Base-by-base conservation (phyloP, 345 rosid genomes). In the Sisymbrium irio region DNA sequence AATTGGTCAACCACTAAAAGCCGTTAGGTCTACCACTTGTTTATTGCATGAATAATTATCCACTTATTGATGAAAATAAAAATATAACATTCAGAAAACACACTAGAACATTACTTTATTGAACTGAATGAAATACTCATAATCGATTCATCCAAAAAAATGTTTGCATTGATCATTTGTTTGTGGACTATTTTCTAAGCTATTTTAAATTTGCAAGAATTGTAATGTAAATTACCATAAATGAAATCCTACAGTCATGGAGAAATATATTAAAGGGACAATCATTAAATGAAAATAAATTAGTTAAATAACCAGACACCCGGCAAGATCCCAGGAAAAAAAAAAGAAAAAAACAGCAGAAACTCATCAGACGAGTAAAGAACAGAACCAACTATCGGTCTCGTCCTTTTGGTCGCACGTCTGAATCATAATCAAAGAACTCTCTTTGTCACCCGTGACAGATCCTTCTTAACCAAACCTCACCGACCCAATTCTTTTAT, bases 331-430 rank as follows among this genome's bases (percentile, higher is more conserved):
- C 69, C 42, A 61, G 50, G 69, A 46, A 20, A 22, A 0, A 20
- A 20, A 1, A 49, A 20, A 9, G 1, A 30, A 22, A 51, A 12
- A 32, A 32, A 25, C 22, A 14, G 7, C 42, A 59, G 30, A 57
- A 54, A 56, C 41, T 56, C 65, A 63, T 61, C 75, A 50, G 78
- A 53, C 50, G 35, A 69, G 69, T 40, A 6, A 61, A 54, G n/a
- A n/a, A n/a, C n/a, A 60, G 44, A 69, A 69, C n/a, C n/a, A n/a
- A n/a, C 6, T 53, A 50, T 69, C 58, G 28, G 64, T 62, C 50
- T 62, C 65, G 53, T 63, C 50, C 49, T 59, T 84, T 81, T 78
- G 95, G 86, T 91, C 84, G 62, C 51, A 73, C 71, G 92, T 88
- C 87, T 72, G 62, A 53, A 49, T 81, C 85, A 70, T 78, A 78